Evolutionary conservation across 768 basidiomycete species (phyloP), one percentile per base, ranked within the genome.

Genomic region (Hypsizygus marmoreus): DNA sequence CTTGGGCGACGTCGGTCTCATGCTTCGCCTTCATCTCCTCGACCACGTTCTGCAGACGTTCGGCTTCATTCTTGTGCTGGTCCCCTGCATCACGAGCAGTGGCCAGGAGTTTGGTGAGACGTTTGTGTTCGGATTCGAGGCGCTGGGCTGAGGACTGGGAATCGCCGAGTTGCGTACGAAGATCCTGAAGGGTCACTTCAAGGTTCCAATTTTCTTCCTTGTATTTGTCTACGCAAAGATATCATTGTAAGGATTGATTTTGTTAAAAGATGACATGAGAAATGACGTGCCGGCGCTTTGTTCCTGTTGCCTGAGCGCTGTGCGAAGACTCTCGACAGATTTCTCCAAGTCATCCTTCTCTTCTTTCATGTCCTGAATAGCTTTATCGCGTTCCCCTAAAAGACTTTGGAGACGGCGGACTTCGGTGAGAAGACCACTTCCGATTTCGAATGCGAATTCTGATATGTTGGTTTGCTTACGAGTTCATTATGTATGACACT

Each of bases 121-220:
- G 84, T 63, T 91, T 88, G 52, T 88, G 82, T 53, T 97, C 97
- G 28, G 80, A 71, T 59, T 95, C 91, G 16, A 90, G 72, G 34
- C 90, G 84, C 52, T 81, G 77, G 3, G 76, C 68, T 6, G 83
- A 73, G 13, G 83, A 67, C 51, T 90, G 84, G 1, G 81, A 76
- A 38, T 88, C 84, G 23, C 76, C 61, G 35, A 88, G 73, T 53
- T 89, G 82, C 1, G 79, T 70, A 29, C 86, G 85, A 17, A 94
- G 76, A 48, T 97, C 94, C 63, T 98, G 95, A 22, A 93, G 72
- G 12, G 81, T 80, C 38, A 97, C 93, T 71, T 98, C 95, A 46
- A 97, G 83, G 61, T 98, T 95, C 97, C 97, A 98, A 64, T 97
- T 98, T 69, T 95, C 93, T 69, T 98, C 95, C 69, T 93, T 93